A percentile compares a stretch with the other conserved stretches of the same genome.
phyloP scores from a whole-genome alignment of 371 early-diverging fungal genomes.

The Mortierella sp. region DNA sequence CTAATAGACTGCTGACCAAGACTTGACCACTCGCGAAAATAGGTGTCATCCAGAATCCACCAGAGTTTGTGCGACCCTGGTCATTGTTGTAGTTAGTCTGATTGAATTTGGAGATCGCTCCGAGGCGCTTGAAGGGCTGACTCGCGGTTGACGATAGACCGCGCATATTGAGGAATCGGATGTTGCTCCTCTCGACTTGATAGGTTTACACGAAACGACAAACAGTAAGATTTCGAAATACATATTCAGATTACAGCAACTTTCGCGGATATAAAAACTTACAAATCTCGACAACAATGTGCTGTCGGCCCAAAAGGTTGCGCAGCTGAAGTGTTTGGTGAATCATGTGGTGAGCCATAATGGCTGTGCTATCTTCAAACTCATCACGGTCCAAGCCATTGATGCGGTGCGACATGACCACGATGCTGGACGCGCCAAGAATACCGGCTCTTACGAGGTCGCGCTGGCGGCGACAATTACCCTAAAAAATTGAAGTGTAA shows the following conservation, averaged over 20 bases:
- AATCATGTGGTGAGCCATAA: conserved; percentile 53
- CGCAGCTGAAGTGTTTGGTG: conserved; percentile 42
- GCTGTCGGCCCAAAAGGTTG: conserved; percentile 32
- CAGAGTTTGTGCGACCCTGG: neutral
- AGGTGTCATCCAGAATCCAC: conserved; percentile 56
- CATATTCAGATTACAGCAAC: neutral
- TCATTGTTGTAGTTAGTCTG: neutral
- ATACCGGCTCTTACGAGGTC: conserved; percentile 71
- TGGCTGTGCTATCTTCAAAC: conserved; percentile 53
- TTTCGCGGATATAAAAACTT: conserved; percentile 6
- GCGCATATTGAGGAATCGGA: conserved; percentile 61
- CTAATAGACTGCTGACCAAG: conserved; percentile 58
- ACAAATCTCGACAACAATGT: conserved; percentile 50
- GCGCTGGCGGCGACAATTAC: conserved; percentile 69
- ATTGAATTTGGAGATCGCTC: neutral
- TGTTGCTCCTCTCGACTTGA: conserved; percentile 61
- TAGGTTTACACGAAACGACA: neutral
- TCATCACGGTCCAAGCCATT: conserved; percentile 40
- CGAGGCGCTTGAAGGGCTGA: neutral
- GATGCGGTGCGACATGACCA: conserved; percentile 64
- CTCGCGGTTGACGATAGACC: neutral
- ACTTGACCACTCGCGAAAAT: conserved; percentile 66
- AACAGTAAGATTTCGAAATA: neutral
- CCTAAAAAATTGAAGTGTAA: conserved; percentile 51
- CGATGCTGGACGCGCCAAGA: conserved; percentile 67